Evolutionary conservation across 768 basidiomycete genomes (phyloP).

Genomic region (Flagelloscypha sp.): DNA sequence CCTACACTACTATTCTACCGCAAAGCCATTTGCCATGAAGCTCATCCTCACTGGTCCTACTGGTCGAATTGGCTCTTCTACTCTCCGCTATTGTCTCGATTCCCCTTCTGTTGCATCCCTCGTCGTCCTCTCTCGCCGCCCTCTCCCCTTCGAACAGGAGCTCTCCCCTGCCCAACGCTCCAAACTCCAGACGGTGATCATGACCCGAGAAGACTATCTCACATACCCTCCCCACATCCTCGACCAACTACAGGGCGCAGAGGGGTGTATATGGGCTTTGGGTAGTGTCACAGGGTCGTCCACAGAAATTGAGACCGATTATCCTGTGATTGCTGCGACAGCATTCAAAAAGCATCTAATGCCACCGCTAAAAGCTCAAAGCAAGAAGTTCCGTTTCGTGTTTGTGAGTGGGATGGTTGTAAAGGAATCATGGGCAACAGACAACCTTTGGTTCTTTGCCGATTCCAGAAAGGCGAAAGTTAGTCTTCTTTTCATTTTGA

Average conservation of each 20-base stretch:
- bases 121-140: constrained; percentile 7
- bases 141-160: constrained; percentile 1
- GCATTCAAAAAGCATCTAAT: too few species aligned
- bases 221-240: neutral
- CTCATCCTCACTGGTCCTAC: constrained; percentile 7
- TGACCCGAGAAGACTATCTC: constrained; percentile 9
- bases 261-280: constrained; percentile 10
- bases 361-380: too few species aligned
- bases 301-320: constrained; percentile 10
- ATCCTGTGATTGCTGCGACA: constrained; percentile 3
- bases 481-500: too few species aligned
- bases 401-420: too few species aligned
- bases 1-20: neutral
- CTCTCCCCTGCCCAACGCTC: constrained; percentile 1
- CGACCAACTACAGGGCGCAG: constrained; percentile 3
- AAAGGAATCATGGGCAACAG: too few species aligned
- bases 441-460: too few species aligned
- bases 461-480: too few species aligned
- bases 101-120: constrained; percentile 2
- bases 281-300: too few species aligned
- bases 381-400: too few species aligned
- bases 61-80: constrained; percentile 5
- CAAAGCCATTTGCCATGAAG: constrained; percentile 3
- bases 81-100: constrained; percentile 4
- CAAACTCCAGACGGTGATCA: constrained; percentile 5